Conservation (phyloP, 768 basidiomycete species). For the Leccinum olivaceopallidum region DNA sequence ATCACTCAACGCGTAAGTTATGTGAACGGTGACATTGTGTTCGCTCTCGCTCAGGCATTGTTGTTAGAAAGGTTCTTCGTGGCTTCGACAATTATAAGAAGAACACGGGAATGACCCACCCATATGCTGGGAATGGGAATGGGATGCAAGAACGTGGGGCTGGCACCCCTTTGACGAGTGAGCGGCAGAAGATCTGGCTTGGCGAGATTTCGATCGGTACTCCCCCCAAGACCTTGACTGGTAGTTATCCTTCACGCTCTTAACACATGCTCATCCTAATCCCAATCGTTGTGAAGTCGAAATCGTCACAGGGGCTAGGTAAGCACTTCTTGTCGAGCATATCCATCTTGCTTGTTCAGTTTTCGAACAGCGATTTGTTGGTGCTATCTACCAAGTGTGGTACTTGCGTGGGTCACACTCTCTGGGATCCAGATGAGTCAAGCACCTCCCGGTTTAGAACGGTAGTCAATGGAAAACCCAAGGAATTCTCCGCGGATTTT, state of each 20-base stretch:
- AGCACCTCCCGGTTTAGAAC: too few species aligned
- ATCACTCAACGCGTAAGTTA: not conserved
- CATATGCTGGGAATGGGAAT: not conserved
- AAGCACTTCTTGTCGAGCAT: too few species aligned
- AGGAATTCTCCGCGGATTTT: too few species aligned
- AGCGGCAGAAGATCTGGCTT: not conserved
- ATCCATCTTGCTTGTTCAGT: too few species aligned
- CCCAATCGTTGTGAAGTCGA: not conserved
- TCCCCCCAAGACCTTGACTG: not conserved
- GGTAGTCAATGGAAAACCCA: too few species aligned
- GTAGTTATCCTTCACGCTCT: not conserved
- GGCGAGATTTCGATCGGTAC: not conserved
- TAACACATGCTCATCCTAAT: not conserved
- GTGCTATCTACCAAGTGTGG: too few species aligned
- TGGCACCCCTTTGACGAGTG: not conserved
- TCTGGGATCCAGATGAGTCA: too few species aligned
- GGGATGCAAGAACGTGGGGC: not conserved
- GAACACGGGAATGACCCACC: not conserved
- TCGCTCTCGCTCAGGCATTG: not conserved
- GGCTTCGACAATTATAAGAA: not conserved
- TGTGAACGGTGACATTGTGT: not conserved
- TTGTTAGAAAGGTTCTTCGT: not conserved
- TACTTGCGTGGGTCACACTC: too few species aligned
- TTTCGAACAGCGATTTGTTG: too few species aligned
- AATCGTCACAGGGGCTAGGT: too few species aligned